A percentile compares a stretch with the other conserved stretches of the same genome.
Conservation (phyloP, 164 flowering plant genomes). For the Berberis vulgaris region DNA sequence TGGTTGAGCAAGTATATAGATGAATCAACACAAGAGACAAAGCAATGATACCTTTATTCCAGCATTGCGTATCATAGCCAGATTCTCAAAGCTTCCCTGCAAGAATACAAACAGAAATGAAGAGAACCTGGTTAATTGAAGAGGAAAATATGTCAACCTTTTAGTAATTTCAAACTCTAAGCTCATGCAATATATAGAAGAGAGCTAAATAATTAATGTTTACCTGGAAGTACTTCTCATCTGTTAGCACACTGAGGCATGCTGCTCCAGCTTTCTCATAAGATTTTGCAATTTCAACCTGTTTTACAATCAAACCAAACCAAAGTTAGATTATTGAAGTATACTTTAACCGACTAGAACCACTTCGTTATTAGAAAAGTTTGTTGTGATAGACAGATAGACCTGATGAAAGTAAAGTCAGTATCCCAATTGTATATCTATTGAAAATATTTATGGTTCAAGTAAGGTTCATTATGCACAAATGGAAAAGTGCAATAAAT, state of each 20-base stretch:
- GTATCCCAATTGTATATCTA: too few relatives aligned
- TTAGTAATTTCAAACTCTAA: too few relatives aligned
- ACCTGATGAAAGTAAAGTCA: too few relatives aligned
- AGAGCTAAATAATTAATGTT: not conserved
- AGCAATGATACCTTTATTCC: constrained; percentile 67
- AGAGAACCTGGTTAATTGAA: not conserved
- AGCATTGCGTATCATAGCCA: constrained; percentile 66
- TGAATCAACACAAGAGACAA: not conserved
- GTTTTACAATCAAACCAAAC: constrained; percentile 10
- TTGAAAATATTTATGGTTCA: too few relatives aligned
- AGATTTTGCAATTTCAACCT: constrained; percentile 89
- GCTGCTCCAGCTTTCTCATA: constrained; percentile 99
- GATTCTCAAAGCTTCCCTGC: constrained; percentile 88
- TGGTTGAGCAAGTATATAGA: not conserved
- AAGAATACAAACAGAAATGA: not conserved
- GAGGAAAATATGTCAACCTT: too few relatives aligned
- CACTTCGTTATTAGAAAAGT: too few relatives aligned
- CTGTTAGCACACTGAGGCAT: constrained; percentile 95
- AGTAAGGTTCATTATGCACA: too few relatives aligned
- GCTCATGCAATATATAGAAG: not conserved
- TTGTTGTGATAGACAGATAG: too few relatives aligned
- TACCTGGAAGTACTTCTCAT: constrained; percentile 86
- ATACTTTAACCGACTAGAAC: too few relatives aligned
- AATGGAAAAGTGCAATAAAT: too few relatives aligned
- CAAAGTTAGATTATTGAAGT: not conserved